Evolutionary conservation across 768 basidiomycete genomes (phyloP), one percentile per base, ranked within the genome.

Genomic region (Gloeopeniophorella convolvens): DNA sequence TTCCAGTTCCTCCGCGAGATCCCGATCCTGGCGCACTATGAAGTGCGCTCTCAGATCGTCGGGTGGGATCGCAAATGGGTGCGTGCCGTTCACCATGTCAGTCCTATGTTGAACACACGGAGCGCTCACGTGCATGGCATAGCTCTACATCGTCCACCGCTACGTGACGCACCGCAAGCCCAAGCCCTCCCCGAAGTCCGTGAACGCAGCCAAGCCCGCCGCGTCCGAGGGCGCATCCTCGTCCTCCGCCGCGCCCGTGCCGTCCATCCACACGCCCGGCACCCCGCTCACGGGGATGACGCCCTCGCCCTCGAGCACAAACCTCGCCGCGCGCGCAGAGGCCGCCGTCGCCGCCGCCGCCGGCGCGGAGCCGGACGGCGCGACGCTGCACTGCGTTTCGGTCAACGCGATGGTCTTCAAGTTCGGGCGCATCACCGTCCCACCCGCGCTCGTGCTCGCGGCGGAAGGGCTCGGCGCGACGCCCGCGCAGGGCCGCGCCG

Each of bases 1-100:
- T 85, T 75, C 61, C 70, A 76, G 55, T 89, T 84, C 63, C 66
- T 86, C 36, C 75, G 75, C 13, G 87, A 89, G 65, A 85, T 89
- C 20, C 75, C 83, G 1, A 78, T 82, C 45, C 65, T 85, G 6
- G 60, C 72, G 8, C 63, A 66, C 1, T 89, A 83, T 55, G 83
- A 89, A 65, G 71, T 88, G 9, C 70, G 80, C 33, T 60, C 77
- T 10, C 70, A 63, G 20, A 65, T 86, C 2, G 80, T 68, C 10
- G 68, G 74, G 5, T 89, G 87, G 87, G 85, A 87, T 45, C 67
- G 80, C 28, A 89, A 89, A 76, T 89, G 86, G 86, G 85, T 84
- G 58, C 39, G 78, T 66, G 15, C 5, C n/a, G n/a, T n/a, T n/a
- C n/a, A n/a, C n/a, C n/a, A n/a, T n/a, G n/a, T n/a, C n/a, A n/a